Percentiles rank a stretch among this genome's conserved stretches.
Conservation (phyloP, 306 rosid genomes). For the Ammopiptanthus mongolicus region DNA sequence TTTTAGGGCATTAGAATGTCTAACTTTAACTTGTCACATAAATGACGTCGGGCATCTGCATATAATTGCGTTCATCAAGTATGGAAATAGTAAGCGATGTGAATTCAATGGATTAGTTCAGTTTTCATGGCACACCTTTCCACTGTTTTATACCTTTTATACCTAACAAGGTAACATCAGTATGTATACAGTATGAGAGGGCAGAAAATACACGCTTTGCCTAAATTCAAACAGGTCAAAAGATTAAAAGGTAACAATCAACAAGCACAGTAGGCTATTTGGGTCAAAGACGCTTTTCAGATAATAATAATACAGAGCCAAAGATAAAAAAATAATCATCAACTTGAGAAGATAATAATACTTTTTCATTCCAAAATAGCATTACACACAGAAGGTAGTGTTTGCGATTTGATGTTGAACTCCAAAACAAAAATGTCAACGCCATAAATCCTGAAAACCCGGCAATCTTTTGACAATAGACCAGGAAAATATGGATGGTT, state of each 20-base stretch:
- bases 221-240: conserved; percentile 43
- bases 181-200: conserved; percentile 14
- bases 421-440: conserved; percentile 45
- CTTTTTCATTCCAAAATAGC: not conserved
- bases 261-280: conserved; percentile 29
- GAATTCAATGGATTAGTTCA: conserved; percentile 41
- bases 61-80: not conserved
- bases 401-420: conserved; percentile 12
- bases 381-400: not conserved
- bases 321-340: not conserved
- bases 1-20: not conserved
- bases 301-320: conserved; percentile 28
- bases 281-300: conserved; percentile 86
- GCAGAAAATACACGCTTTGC: conserved; percentile 38
- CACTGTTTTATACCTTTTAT: conserved; percentile 19
- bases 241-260: conserved; percentile 5
- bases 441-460: conserved; percentile 48
- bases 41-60: not conserved
- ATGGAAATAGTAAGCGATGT: not conserved
- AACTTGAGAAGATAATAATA: not conserved
- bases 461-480: conserved; percentile 53
- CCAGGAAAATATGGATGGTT: conserved; percentile 31
- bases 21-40: not conserved
- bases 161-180: conserved; percentile 59
- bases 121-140: conserved; percentile 26